These are phyloP conservation scores for Clonostachys rosea DNA, from an alignment of 2,329 filamentous ascomycete species.

Conservation along the genomic window DNA sequence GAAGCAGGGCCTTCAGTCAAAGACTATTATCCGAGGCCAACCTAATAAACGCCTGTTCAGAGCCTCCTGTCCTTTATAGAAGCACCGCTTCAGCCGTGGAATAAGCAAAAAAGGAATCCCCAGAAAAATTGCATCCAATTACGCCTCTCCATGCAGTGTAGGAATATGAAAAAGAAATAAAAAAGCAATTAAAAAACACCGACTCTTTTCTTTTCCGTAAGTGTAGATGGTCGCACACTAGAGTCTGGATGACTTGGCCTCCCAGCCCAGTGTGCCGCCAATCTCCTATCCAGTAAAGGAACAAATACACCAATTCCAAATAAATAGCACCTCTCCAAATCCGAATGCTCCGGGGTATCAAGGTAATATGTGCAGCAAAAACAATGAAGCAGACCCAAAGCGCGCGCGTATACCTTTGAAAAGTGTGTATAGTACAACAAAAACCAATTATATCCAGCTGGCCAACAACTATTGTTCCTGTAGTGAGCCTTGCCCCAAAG, in stretches of 20 bases:
- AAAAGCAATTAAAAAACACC: not conserved
- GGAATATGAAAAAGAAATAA: not conserved
- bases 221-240: no score
- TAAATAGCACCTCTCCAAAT: not conserved
- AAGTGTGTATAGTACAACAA: not conserved
- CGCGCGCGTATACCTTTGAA: not conserved
- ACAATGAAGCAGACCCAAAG: not conserved
- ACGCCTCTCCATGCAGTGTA: not conserved
- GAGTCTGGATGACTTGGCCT: not conserved
- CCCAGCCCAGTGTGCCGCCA: not conserved
- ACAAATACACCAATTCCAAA: not conserved
- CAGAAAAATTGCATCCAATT: no score
- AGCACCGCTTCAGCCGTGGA: no score
- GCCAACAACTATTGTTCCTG: no score
- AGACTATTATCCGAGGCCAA: no score
- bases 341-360: conserved; percentile 2
- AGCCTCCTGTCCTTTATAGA: no score
- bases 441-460: not conserved
- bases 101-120: no score
- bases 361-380: conserved; percentile 2
- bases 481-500: not conserved
- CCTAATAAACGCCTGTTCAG: no score
- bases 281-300: not conserved
- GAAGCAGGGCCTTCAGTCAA: no score
- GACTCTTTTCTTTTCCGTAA: no score